Percentiles rank a stretch among this genome's conserved stretches.
Evolutionary conservation across 2,329 filamentous ascomycete species (phyloP).

Genomic region (Geoglossum cookeanum): DNA sequence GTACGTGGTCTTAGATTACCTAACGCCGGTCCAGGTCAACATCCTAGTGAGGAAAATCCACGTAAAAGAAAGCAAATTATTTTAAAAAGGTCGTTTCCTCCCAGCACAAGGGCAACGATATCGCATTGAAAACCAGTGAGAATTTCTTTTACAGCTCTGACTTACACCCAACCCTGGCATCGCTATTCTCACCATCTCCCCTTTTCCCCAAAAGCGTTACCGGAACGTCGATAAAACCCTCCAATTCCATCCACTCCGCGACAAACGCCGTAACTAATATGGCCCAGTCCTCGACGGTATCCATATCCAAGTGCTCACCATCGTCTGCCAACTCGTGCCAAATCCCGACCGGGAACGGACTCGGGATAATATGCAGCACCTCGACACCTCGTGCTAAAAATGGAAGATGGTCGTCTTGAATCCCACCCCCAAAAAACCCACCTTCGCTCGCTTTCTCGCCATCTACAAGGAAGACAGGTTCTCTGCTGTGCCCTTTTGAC

Average conservation of each 20-base stretch:
- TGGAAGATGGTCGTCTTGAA: constrained; percentile 80
- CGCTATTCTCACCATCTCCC: neutral
- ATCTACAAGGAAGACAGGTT: constrained; percentile 45
- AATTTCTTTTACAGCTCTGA: neutral
- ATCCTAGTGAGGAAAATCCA: too few relatives aligned
- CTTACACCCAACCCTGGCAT: neutral
- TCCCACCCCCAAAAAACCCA: constrained; percentile 18
- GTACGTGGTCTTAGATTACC: too few relatives aligned
- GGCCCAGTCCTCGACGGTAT: constrained; percentile 73
- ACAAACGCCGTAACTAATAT: constrained; percentile 67
- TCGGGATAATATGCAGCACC: constrained; percentile 74
- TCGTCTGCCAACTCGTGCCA: constrained; percentile 83
- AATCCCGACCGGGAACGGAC: constrained; percentile 51
- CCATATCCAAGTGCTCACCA: constrained; percentile 61
- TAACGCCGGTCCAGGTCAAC: too few relatives aligned
- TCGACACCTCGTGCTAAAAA: constrained; percentile 78
- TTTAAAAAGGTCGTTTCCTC: too few relatives aligned
- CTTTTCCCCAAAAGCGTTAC: neutral
- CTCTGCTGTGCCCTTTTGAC: constrained; percentile 9
- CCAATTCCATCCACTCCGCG: constrained; percentile 82
- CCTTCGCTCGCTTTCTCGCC: constrained; percentile 24
- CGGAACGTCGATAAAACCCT: constrained; percentile 28
- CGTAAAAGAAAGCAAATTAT: neutral
- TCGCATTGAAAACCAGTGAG: neutral
- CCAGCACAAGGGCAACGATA: neutral